A percentile compares a stretch with the other conserved stretches of the same genome.
These are phyloP conservation scores for Blastobotrys muscicola DNA, from an alignment of 805 yeast species.

Conservation along the genomic window DNA sequence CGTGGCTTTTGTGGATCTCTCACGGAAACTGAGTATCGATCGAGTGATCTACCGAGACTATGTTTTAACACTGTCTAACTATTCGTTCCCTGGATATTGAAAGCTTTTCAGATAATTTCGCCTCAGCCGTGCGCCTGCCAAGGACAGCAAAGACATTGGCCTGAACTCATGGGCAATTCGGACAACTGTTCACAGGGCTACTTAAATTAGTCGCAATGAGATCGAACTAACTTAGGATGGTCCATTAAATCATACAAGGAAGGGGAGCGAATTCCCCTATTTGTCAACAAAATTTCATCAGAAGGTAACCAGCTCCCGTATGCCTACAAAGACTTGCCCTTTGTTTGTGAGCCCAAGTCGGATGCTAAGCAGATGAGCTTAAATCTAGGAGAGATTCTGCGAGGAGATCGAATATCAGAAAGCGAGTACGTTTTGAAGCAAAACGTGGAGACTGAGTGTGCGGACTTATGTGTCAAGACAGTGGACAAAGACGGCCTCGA, in stretches of 20 bases:
- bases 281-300: conserved; percentile 72
- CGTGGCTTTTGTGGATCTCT: not conserved
- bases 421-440: conserved; percentile 60
- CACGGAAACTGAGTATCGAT: not conserved
- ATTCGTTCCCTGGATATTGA: not conserved
- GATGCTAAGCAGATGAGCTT: conserved; percentile 46
- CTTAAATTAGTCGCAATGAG: not conserved
- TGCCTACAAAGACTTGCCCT: conserved; percentile 68
- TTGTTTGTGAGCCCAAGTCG: conserved; percentile 58
- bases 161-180: no score
- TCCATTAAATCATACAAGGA: conserved; percentile 30
- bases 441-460: conserved; percentile 58
- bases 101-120: not conserved
- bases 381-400: conserved; percentile 65
- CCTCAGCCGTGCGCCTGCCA: no score
- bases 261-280: conserved; percentile 57
- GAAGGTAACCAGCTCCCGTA: conserved; percentile 69
- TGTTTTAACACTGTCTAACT: not conserved
- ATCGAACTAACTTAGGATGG: conserved; percentile 24
- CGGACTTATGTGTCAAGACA: conserved; percentile 56
- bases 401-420: conserved; percentile 74
- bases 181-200: no score
- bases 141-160: no score
- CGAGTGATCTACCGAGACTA: no score
- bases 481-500: conserved; percentile 42